Percentiles rank a stretch among this genome's conserved stretches.
Conservation (phyloP, 768 basidiomycete genomes). For the Boletus tylopilopsis region DNA sequence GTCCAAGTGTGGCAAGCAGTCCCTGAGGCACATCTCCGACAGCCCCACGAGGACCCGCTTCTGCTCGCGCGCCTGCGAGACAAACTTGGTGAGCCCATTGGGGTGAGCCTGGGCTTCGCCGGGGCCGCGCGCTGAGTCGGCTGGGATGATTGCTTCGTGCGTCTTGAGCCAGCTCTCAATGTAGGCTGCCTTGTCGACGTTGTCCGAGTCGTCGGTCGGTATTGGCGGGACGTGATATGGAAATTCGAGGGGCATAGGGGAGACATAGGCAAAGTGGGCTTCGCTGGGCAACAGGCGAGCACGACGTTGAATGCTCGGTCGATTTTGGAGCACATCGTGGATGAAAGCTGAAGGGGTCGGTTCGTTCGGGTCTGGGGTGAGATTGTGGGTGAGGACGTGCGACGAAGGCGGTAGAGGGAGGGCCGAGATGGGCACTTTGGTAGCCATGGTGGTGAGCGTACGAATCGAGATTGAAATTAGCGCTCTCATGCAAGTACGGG, state of each 20-base stretch:
- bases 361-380: slow-evolving; percentile 60
- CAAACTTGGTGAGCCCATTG: slow-evolving; percentile 43
- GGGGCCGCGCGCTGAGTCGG: no score
- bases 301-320: slow-evolving; percentile 68
- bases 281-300: slow-evolving; percentile 53
- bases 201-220: slow-evolving; percentile 41
- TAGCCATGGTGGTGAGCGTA: slow-evolving; percentile 16
- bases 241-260: slow-evolving; percentile 79
- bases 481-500: slow-evolving; percentile 15
- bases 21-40: slow-evolving; percentile 61
- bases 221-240: slow-evolving; percentile 70
- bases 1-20: slow-evolving; percentile 81
- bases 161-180: slow-evolving; percentile 76
- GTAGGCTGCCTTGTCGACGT: slow-evolving; percentile 52
- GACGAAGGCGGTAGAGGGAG: slow-evolving; percentile 45
- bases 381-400: slow-evolving; percentile 40
- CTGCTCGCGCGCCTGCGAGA: slow-evolving; percentile 47
- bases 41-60: slow-evolving; percentile 65
- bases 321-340: slow-evolving; percentile 40
- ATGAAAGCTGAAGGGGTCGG: slow-evolving; percentile 52
- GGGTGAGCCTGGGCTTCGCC: background rate
- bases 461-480: slow-evolving; percentile 3
- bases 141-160: slow-evolving; percentile 52
- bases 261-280: slow-evolving; percentile 76
- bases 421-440: slow-evolving; percentile 38